These are phyloP conservation scores for Postia placenta DNA, from an alignment of 768 basidiomycete species.

Conservation along the genomic window DNA sequence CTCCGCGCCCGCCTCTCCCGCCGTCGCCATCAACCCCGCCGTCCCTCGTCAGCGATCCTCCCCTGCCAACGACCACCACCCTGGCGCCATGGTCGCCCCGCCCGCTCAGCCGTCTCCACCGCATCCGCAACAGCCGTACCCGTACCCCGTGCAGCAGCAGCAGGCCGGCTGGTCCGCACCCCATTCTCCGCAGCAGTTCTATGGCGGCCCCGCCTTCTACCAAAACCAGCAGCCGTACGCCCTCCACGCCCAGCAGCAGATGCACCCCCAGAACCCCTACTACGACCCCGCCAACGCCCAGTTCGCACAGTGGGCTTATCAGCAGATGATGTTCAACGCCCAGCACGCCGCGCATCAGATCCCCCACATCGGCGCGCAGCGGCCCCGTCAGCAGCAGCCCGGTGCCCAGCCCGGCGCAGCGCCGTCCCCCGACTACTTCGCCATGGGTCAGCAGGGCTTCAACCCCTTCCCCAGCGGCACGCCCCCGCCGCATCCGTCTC, in stretches of 20 bases:
- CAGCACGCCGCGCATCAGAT: conserved; percentile 30
- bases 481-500: conserved; percentile 52
- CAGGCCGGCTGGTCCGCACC: conserved; percentile 68
- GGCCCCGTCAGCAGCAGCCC: conserved; percentile 31
- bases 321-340: conserved; percentile 84
- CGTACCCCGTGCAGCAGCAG: conserved; percentile 68
- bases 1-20: conserved; percentile 33
- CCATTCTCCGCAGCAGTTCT: conserved; percentile 63
- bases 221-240: conserved; percentile 63
- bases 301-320: conserved; percentile 84
- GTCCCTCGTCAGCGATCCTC: conserved; percentile 54
- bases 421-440: conserved; percentile 45
- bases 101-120: conserved; percentile 23
- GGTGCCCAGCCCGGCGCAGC: too few relatives aligned
- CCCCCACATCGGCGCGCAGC: conserved; percentile 27
- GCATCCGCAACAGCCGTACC: conserved; percentile 41
- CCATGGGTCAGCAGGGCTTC: conserved; percentile 51
- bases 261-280: conserved; percentile 50
- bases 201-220: conserved; percentile 74
- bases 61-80: conserved; percentile 52
- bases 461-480: conserved; percentile 67
- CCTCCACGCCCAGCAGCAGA: conserved; percentile 32
- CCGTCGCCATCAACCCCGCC: conserved; percentile 26
- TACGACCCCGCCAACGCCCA: conserved; percentile 77
- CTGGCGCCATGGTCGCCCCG: too few relatives aligned